A percentile compares a stretch with the other conserved stretches of the same genome.
Conservation (phyloP, 441 rosid species). For the Jatropha multifida region DNA sequence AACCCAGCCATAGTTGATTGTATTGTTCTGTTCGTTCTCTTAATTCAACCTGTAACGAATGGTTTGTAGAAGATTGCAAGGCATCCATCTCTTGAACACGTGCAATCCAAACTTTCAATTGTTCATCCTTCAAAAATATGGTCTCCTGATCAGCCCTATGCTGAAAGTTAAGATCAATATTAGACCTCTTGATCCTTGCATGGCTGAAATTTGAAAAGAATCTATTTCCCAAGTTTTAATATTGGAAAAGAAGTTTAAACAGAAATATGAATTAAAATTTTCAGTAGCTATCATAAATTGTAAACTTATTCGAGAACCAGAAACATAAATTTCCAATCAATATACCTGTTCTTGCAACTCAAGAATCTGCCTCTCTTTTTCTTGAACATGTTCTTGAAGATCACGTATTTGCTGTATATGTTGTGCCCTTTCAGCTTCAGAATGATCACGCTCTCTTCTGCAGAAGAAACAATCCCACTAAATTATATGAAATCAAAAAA, state of each 20-base stretch:
- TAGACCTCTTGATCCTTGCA: slow-evolving; percentile 15
- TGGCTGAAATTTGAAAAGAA: not conserved
- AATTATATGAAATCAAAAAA: not conserved
- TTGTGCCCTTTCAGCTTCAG: slow-evolving; percentile 93
- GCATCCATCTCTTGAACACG: slow-evolving; percentile 91
- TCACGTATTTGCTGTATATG: slow-evolving; percentile 77
- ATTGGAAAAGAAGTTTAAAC: not conserved
- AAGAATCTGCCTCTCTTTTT: slow-evolving; percentile 78
- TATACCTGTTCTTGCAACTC: slow-evolving; percentile 93
- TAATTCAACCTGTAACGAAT: slow-evolving; percentile 77
- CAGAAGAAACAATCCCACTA: slow-evolving; percentile 21
- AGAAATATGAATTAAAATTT: not conserved
- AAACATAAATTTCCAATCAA: slow-evolving; percentile 14
- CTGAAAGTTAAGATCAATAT: slow-evolving; percentile 50
- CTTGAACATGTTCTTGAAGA: slow-evolving; percentile 87
- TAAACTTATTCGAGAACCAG: not conserved
- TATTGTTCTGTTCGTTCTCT: slow-evolving; percentile 87
- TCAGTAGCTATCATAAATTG: not conserved
- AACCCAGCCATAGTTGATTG: slow-evolving; percentile 89
- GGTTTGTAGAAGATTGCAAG: slow-evolving; percentile 71
- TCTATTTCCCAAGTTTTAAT: not conserved
- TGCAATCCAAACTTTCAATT: slow-evolving; percentile 77
- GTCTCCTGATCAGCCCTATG: slow-evolving; percentile 92
- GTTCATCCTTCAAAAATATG: slow-evolving; percentile 81
- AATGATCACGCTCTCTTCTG: slow-evolving; percentile 98